Percentiles rank a stretch among this genome's conserved stretches.
These are phyloP conservation scores for Curvularia spicifera DNA, from an alignment of 2,329 filamentous ascomycete species.

Conservation along the genomic window DNA sequence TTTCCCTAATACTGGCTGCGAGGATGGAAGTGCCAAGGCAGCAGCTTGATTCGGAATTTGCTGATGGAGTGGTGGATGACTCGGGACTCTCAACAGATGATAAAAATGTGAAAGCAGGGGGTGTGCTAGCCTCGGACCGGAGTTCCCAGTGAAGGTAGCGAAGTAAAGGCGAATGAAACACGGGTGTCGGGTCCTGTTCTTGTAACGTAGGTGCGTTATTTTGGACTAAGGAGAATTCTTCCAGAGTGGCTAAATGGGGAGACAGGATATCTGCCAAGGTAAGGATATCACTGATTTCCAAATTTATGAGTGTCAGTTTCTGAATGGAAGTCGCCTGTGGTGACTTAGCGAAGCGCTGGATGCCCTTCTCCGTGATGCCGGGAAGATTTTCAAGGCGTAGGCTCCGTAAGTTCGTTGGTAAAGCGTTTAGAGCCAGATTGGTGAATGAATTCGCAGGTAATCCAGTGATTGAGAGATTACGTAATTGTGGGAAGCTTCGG, in stretches of 20 bases:
- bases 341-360: conserved; percentile 59
- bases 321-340: conserved; percentile 54
- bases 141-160: conserved; percentile 67
- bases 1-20: conserved; percentile 65
- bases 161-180: conserved; percentile 58
- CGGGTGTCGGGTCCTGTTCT: conserved; percentile 52
- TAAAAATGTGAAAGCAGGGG: conserved; percentile 18
- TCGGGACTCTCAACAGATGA: conserved; percentile 5
- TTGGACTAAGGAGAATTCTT: conserved; percentile 61
- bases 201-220: conserved; percentile 56
- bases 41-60: conserved; percentile 52
- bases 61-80: conserved; percentile 24
- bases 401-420: conserved; percentile 58
- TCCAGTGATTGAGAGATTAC: conserved; percentile 61
- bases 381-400: conserved; percentile 62
- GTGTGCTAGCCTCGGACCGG: conserved; percentile 35
- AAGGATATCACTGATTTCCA: conserved; percentile 59
- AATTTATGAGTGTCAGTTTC: conserved; percentile 59
- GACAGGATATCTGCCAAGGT: conserved; percentile 61
- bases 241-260: conserved; percentile 52
- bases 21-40: conserved; percentile 67
- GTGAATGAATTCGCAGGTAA: conserved; percentile 62
- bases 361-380: conserved; percentile 63
- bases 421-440: conserved; percentile 60
- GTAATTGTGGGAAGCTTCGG: conserved; percentile 59